Conservation (phyloP, 2,329 filamentous ascomycete genomes). For the Fusarium avenaceum region DNA sequence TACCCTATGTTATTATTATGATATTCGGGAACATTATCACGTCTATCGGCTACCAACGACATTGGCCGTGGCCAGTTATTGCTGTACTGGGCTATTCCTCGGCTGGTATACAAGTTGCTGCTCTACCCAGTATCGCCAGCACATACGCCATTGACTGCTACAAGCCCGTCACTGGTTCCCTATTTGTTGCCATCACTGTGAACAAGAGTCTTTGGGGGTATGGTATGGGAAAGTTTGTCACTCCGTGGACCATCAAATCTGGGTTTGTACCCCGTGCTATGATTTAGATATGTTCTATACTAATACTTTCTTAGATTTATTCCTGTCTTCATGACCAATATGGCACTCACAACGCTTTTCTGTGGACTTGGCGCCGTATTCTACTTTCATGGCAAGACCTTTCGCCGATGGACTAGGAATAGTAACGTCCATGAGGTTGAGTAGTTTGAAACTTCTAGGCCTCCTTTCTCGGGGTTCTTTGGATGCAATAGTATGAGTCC, state of each 20-base stretch:
- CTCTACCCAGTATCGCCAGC: background rate
- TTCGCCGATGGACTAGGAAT: constrained; percentile 8
- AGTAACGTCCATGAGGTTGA: constrained; percentile 10
- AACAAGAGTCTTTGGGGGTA: constrained; percentile 16
- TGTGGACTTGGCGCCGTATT: background rate
- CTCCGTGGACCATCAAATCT: constrained; percentile 14
- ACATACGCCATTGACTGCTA: constrained; percentile 15
- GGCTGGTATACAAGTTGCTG: constrained; percentile 3
- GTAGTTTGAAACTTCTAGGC: too few species aligned
- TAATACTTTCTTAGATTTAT: background rate
- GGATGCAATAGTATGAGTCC: too few species aligned
- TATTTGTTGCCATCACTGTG: constrained; percentile 4
- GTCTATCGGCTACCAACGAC: background rate
- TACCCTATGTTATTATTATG: constrained; percentile 5
- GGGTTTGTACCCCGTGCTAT: background rate
- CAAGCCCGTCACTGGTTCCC: constrained; percentile 6
- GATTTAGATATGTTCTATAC: too few species aligned
- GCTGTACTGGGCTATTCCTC: constrained; percentile 9
- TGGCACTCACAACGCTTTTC: constrained; percentile 4
- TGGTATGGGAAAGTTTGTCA: constrained; percentile 16
- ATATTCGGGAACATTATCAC: constrained; percentile 10
- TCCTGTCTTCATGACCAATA: constrained; percentile 19
- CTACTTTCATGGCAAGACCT: constrained; percentile 13
- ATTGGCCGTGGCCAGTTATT: constrained; percentile 17
- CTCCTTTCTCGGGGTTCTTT: too few species aligned